Evolutionary conservation across 306 rosid genomes (phyloP).

Genomic region (Pterocarpus santalinus): DNA sequence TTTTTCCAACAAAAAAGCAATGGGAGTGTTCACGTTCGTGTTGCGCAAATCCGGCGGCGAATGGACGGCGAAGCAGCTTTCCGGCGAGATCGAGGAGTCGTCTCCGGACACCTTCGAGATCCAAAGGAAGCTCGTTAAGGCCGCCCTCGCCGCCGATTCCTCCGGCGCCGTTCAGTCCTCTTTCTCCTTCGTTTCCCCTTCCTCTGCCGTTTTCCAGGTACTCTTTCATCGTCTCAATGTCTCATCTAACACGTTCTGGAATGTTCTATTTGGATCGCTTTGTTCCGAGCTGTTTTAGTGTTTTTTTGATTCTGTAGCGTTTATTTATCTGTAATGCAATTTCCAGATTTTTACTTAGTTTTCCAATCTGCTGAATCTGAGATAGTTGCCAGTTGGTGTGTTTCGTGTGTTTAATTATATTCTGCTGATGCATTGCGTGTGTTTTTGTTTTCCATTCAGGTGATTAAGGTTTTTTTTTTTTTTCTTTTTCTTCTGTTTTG

Average conservation of each 20-base stretch:
- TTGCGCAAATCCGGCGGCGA: conserved; percentile 62
- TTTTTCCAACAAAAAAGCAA: conserved; percentile 6
- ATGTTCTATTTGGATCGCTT: neutral
- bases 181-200: conserved; percentile 63
- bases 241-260: neutral
- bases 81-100: conserved; percentile 74
- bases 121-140: conserved; percentile 73
- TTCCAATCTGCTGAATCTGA: neutral
- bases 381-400: neutral
- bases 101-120: conserved; percentile 66
- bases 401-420: neutral
- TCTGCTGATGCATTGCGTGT: neutral
- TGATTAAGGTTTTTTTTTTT: neutral
- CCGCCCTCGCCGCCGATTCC: conserved; percentile 62
- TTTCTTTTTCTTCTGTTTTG: neutral
- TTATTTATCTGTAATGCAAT: neutral
- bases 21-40: conserved; percentile 82
- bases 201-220: conserved; percentile 82
- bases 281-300: neutral
- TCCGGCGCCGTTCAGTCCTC: conserved; percentile 75
- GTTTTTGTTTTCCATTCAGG: too few relatives aligned
- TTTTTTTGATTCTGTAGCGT: neutral
- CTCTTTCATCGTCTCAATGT: neutral
- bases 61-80: conserved; percentile 69
- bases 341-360: neutral